These are phyloP conservation scores for Arctium minus DNA, from an alignment of 129 eudicot species.

Conservation along the genomic window DNA sequence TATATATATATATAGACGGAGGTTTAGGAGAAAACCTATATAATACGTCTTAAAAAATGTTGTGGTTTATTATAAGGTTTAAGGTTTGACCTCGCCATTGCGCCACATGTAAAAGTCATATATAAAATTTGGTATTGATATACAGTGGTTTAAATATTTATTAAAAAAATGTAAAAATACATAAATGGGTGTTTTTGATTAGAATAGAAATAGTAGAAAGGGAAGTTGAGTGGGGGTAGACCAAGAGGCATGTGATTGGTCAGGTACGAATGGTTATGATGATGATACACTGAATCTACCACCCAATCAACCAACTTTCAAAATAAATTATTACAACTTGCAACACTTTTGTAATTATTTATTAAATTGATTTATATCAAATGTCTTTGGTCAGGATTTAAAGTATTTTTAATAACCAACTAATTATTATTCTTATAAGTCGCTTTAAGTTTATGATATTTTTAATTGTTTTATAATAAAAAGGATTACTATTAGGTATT, in stretches of 20 bases:
- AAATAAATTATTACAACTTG: constrained; percentile 20
- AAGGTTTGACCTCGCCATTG: too few species aligned
- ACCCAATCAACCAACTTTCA: constrained; percentile 17
- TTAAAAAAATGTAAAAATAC: too few species aligned
- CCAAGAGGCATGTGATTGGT: constrained; percentile 28
- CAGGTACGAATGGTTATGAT: constrained; percentile 15
- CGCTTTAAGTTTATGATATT: neutral
- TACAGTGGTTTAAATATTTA: too few species aligned
- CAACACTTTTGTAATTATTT: neutral
- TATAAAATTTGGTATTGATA: too few species aligned
- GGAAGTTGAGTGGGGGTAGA: constrained; percentile 13
- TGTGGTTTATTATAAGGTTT: too few species aligned
- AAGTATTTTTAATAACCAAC: neutral
- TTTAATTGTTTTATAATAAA: neutral
- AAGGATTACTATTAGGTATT: neutral
- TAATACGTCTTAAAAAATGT: too few species aligned
- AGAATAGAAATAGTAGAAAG: neutral
- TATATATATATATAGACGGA: too few species aligned
- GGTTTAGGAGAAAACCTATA: too few species aligned
- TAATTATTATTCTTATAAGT: neutral
- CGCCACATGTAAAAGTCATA: too few species aligned
- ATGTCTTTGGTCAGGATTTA: neutral
- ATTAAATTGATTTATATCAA: neutral
- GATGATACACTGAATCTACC: constrained; percentile 21
- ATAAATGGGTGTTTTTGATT: too few species aligned